Base-by-base conservation (phyloP, 2,329 filamentous ascomycete species). In the Epichloe gansuensis region DNA sequence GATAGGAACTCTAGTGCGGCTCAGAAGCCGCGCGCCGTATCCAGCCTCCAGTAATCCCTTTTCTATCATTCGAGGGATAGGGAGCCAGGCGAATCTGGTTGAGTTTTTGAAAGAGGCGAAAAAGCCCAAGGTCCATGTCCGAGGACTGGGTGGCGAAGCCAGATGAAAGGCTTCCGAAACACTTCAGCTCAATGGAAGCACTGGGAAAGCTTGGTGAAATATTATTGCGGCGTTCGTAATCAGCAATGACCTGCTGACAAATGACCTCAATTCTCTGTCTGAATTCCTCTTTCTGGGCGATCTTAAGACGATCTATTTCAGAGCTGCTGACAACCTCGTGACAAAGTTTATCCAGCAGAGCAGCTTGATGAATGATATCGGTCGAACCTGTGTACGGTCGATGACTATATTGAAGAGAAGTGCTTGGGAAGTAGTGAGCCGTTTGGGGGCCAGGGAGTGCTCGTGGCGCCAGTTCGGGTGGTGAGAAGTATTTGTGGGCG, bases 61-160 rank as follows among this genome's bases (percentile, higher is more conserved):
- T 63, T 94, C 88, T 2, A 95, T 68, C 6, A 91, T 63, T 25
- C 87, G 78, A 2, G 88, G 88, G 52, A 93, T 82, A 1, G 77
- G 5, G 81, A 83, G 35, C 76, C 75, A 15, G 75, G 64, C 13
- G 72, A 72, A 55, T 81, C 75, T 3, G 76, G 74, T 50, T 77
- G 72, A 45, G 76, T 69, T 21, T 67, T 63, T 2, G 85, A 84
- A 48, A 75, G 68, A 3, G 79, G 80, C 1, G 86, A 85, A 5
- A 72, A 37, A 95, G 77, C 8, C 85, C 86, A 34, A 95, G 77
- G 66, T 96, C 91, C 85, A 95, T 89, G 62, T 95, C 90, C 1
- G 90, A 91, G n/a, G 82, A 81, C 60, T 86, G 86, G 11, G 87
- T 89, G 3, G 88, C 91, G 68, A 95, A 95, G 0, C 90, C 90